A percentile compares a stretch with the other conserved stretches of the same genome.
Evolutionary conservation across 768 basidiomycete genomes (phyloP).

Genomic region (Coprinopsis cinerea): DNA sequence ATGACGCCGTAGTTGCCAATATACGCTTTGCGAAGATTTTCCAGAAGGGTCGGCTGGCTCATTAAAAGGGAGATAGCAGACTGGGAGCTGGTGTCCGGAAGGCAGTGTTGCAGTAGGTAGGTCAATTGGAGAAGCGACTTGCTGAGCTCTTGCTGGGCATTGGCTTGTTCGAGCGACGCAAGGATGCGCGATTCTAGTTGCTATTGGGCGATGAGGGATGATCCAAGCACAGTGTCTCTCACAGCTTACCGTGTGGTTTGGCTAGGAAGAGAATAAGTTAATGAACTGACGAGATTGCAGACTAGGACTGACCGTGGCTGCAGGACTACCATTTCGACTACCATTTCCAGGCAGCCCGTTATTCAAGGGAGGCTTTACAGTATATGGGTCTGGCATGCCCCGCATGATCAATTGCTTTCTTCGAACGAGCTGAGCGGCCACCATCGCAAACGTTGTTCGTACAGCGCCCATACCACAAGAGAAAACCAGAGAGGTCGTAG

Average conservation of each 20-base stretch:
- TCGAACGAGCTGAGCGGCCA: conserved; percentile 82
- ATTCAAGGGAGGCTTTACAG: conserved; percentile 25
- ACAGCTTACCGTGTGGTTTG: not conserved
- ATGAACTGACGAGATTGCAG: too few relatives aligned
- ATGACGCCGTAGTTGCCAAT: conserved; percentile 91
- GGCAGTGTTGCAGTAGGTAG: conserved; percentile 72
- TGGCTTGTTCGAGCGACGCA: conserved; percentile 68
- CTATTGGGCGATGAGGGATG: conserved; percentile 18
- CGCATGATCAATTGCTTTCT: conserved; percentile 64
- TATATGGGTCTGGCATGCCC: conserved; percentile 78
- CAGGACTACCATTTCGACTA: conserved; percentile 8
- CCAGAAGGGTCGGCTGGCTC: conserved; percentile 70
- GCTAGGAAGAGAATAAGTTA: too few relatives aligned
- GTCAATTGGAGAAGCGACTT: conserved; percentile 73
- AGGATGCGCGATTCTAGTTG: conserved; percentile 55
- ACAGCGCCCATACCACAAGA: conserved; percentile 98
- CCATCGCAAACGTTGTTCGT: conserved; percentile 95
- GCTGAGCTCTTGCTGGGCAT: conserved; percentile 73
- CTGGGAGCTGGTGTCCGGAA: conserved; percentile 60
- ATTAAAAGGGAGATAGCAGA: conserved; percentile 84
- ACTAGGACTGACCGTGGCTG: conserved; percentile 11
- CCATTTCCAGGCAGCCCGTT: conserved; percentile 14
- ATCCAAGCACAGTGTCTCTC: too few relatives aligned
- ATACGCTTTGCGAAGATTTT: conserved; percentile 84
- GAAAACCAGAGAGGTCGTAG: conserved; percentile 80